Percentiles rank a stretch among this genome's conserved stretches.
phyloP scores from a whole-genome alignment of 306 rosid genomes.

The Castanopsis chinensis region DNA sequence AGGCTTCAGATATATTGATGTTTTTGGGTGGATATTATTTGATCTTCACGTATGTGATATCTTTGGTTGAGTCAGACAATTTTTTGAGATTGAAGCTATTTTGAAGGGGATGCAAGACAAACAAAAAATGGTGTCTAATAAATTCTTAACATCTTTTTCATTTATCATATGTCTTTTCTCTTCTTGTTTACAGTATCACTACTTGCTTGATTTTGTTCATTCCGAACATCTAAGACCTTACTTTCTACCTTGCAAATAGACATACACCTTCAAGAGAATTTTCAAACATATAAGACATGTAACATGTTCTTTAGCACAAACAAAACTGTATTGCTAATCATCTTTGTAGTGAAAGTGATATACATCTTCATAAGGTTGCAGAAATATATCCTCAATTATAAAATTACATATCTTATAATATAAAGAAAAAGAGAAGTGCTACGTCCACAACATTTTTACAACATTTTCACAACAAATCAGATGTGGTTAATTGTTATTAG shows the following conservation, averaged over 20 bases:
- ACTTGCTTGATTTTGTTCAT: background rate
- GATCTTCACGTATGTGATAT: too few species aligned
- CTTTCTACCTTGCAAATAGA: too few species aligned
- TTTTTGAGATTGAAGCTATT: too few species aligned
- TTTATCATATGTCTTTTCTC: background rate
- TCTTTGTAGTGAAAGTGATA: background rate
- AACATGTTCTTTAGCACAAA: background rate
- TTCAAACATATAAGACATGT: background rate
- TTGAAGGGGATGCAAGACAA: too few species aligned
- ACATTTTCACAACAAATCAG: too few species aligned
- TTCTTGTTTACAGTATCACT: background rate
- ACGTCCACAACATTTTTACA: too few species aligned
- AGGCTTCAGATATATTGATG: too few species aligned
- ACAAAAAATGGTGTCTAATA: background rate
- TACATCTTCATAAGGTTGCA: constrained; percentile 1
- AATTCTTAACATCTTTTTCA: background rate
- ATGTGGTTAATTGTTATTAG: too few species aligned
- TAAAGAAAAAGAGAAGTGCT: background rate
- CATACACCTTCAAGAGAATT: background rate
- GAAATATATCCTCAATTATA: background rate
- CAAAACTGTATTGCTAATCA: background rate
- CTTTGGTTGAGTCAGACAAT: too few species aligned
- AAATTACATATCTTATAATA: background rate
- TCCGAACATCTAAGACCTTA: too few species aligned
- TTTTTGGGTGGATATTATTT: too few species aligned